Percentiles rank a stretch among this genome's conserved stretches.
phyloP scores from a whole-genome alignment of 1,284 basidiomycete species.

The Anthracocystis setariae region DNA sequence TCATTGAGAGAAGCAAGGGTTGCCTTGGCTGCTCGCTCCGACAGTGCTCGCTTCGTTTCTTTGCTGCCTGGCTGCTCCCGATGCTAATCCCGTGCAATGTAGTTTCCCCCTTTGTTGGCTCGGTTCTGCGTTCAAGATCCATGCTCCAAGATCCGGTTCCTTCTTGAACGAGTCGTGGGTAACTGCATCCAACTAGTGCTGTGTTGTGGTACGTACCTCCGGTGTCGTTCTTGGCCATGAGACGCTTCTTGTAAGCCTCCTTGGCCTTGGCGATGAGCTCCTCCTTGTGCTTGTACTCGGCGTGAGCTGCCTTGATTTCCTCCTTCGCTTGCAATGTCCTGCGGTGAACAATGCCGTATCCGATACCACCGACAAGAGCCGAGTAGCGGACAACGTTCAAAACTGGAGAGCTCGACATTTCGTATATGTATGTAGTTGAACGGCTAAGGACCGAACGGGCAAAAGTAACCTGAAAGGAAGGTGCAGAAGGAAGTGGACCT shows the following conservation, averaged over 20 bases:
- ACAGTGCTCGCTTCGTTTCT: too few species aligned
- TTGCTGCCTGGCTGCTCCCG: too few species aligned
- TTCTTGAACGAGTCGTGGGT: background rate
- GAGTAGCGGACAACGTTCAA: constrained; percentile 84
- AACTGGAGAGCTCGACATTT: constrained; percentile 59
- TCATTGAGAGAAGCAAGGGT: too few species aligned
- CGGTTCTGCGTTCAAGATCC: too few species aligned
- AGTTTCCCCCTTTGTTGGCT: too few species aligned
- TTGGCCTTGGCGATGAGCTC: constrained; percentile 83
- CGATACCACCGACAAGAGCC: constrained; percentile 85
- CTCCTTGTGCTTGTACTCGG: constrained; percentile 61
- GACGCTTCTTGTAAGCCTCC: constrained; percentile 81
- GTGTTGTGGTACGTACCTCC: constrained; percentile 27
- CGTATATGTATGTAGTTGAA: constrained; percentile 20
- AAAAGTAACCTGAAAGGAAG: constrained; percentile 3
- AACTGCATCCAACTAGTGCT: background rate
- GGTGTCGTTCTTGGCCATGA: constrained; percentile 46
- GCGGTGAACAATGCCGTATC: constrained; percentile 92
- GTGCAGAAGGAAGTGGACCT: constrained; percentile 5
- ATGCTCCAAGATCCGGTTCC: too few species aligned
- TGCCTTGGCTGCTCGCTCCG: too few species aligned
- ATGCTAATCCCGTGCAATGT: too few species aligned
- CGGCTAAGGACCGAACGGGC: constrained; percentile 11
- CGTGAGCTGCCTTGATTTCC: constrained; percentile 79
- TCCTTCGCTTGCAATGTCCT: constrained; percentile 85